Base-by-base conservation (phyloP, 2,329 filamentous ascomycete species). In the Magnaporthiopsis incrustans region DNA sequence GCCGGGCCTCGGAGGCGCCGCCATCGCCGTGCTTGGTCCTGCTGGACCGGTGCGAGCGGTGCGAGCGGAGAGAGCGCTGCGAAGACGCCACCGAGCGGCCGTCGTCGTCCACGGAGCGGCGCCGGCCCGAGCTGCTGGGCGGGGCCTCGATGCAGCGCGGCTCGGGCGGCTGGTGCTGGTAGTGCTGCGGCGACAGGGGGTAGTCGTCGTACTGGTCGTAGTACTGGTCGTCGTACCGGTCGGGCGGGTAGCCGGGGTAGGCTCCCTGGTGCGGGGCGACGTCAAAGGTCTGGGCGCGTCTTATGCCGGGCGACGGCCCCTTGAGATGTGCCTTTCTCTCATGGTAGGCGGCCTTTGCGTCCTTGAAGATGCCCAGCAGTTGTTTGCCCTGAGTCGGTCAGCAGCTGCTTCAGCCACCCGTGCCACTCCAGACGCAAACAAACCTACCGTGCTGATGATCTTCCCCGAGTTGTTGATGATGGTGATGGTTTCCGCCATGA, bases 401-500 rank as follows among this genome's bases (percentile, higher is more conserved):
- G 32, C 1, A 63, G 33, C 11, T 35, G 33, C 33, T 2, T 8
- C 8, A 35, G 8, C 11, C 27, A 30, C 27, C 27, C 5, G 27
- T 30, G 27, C 5, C 27, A 30, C 27, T 30, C 27, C 53, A n/a
- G 11, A 57, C 53, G 22, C 53, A 61, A 26, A 50, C 15, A 50
- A 12, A 61, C n/a, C 18, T 82, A 93, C 91, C 66, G 89, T 95
- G 81, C 88, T 93, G 70, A 97, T 91, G 62, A 96, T 88, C 78
- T 96, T 96, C 71, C 92, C 92, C 65, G 91, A 95, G 71, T 83
- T 92, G 79, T 96, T 95, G 77, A 96, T 89, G 71, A 96, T 90
- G 69, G 91, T 93, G 69, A 97, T 87, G 61, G 91, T 94, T 77
- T 96, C 89, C 63, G 80, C 76, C 67, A 81, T 75, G 33, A 38